Base-by-base conservation (phyloP, 2,329 filamentous ascomycete genomes). In the Hypoxylon rubiginosum region DNA sequence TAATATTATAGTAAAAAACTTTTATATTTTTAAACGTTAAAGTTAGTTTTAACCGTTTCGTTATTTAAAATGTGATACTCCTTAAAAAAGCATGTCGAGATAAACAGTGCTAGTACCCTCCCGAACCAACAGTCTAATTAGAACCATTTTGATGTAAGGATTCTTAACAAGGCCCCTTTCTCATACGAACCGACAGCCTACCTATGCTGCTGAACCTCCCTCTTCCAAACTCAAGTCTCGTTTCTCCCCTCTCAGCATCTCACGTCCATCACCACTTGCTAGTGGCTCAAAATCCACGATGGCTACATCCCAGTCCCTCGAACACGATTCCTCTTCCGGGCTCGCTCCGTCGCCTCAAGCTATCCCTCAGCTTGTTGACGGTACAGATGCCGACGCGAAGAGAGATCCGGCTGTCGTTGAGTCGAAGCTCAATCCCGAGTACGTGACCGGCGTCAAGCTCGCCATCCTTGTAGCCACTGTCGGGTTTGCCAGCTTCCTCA, bases 391-490 rank as follows among this genome's bases (percentile, higher is more conserved):
- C 34, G 34, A 39, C 34, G 15, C 34, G 34, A 39, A 39, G 34
- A 39, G 34, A 39, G 34, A n/a, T 39, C 34, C 34, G 34, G 13
- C 15, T 39, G 34, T 39, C n/a, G 34, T 39, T 39, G 34, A 39
- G 34, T n/a, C 34, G 13, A 39, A 39, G 39, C 39, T 4, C 39
- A 21, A 21, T 21, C 39, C 39, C n/a, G 39, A 43, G 10, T 43
- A 43, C 39, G n/a, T 10, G 39, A 21, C 39, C 39, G 39, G 39
- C 9, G 39, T 43, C 39, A 43, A 43, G 39, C 39, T 43, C 39
- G 39, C 39, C 39, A 10, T 43, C 17, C 19, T 41, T 5, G 36
- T 41, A 41, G 36, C 36, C 36, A 17, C 36, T 41, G 15, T 41
- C n/a, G 36, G 15, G 15, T 41, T 41, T 41, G 36, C 4, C 36